These are phyloP conservation scores for Cyberlindnera americana DNA, from an alignment of 805 yeast species.

Conservation along the genomic window DNA sequence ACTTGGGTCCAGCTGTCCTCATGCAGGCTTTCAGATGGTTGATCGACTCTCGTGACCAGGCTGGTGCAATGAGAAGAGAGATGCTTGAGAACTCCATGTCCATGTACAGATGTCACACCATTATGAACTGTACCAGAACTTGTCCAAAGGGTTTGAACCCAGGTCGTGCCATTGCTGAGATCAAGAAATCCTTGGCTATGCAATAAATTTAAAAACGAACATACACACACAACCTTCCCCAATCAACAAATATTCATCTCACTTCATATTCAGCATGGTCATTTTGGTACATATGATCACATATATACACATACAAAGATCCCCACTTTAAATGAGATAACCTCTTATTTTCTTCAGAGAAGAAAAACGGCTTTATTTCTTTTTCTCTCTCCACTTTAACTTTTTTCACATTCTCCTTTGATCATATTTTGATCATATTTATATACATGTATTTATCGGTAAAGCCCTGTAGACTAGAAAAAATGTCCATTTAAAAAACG, in stretches of 20 bases:
- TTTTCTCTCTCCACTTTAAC: background rate
- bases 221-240: conserved; percentile 3
- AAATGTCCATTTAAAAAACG: no score
- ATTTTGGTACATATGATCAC: no score
- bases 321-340: no score
- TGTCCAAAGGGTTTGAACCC: conserved; percentile 99
- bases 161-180: conserved; percentile 94
- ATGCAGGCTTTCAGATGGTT: conserved; percentile 99
- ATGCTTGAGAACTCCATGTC: conserved; percentile 97
- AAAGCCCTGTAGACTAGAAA: no score
- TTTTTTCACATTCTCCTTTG: background rate
- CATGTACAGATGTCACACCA: conserved; percentile 97
- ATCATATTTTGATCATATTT: background rate
- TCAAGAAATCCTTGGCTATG: conserved; percentile 88
- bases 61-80: conserved; percentile 72
- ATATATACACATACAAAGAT: no score
- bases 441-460: conserved; percentile 2
- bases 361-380: background rate
- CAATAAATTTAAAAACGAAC: conserved; percentile 1
- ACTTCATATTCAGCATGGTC: conserved; percentile 1
- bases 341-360: no score
- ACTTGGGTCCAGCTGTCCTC: conserved; percentile 96
- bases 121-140: conserved; percentile 97
- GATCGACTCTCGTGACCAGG: conserved; percentile 95
- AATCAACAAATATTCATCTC: no score